Percentiles rank a stretch among this genome's conserved stretches.
phyloP scores from a whole-genome alignment of 495 filamentous ascomycete genomes.

The Evansstolkia leycettana region DNA sequence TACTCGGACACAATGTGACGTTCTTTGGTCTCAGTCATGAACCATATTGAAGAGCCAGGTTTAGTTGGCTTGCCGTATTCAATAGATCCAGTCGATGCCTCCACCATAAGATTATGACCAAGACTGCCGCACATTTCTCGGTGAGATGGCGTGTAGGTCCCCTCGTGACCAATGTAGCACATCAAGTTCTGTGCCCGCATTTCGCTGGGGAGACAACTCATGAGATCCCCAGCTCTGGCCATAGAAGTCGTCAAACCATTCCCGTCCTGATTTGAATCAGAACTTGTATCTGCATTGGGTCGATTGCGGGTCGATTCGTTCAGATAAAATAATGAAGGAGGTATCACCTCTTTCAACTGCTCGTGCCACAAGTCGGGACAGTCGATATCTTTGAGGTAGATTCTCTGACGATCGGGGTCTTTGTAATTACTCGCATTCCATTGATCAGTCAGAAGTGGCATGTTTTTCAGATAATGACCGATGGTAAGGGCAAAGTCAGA shows the following conservation, averaged over 20 bases:
- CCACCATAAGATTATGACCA: conserved; percentile 96
- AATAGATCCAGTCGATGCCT: conserved; percentile 49
- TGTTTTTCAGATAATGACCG: conserved; percentile 75
- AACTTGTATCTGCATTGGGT: background rate
- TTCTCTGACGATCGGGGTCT: conserved; percentile 60
- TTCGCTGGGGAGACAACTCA: conserved; percentile 74
- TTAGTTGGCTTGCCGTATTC: conserved; percentile 55
- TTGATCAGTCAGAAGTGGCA: conserved; percentile 65
- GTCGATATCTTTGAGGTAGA: conserved; percentile 94
- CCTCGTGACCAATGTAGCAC: conserved; percentile 97
- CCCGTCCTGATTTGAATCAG: too few species aligned
- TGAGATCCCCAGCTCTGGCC: conserved; percentile 69
- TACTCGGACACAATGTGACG: conserved; percentile 80
- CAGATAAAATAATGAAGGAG: conserved; percentile 69
- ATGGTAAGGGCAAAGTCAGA: conserved; percentile 67
- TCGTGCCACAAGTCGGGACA: conserved; percentile 77
- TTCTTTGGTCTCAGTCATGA: conserved; percentile 92
- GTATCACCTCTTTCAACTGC: conserved; percentile 62
- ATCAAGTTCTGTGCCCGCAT: conserved; percentile 94
- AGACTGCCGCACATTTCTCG: conserved; percentile 95
- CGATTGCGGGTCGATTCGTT: conserved; percentile 45
- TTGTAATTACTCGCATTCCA: conserved; percentile 55
- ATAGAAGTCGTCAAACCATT: conserved; percentile 16
- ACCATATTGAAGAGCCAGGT: conserved; percentile 87
- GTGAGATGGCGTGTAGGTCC: conserved; percentile 92